Conservation (phyloP, 169 alveolate genomes). For the Plasmodium fragile region DNA sequence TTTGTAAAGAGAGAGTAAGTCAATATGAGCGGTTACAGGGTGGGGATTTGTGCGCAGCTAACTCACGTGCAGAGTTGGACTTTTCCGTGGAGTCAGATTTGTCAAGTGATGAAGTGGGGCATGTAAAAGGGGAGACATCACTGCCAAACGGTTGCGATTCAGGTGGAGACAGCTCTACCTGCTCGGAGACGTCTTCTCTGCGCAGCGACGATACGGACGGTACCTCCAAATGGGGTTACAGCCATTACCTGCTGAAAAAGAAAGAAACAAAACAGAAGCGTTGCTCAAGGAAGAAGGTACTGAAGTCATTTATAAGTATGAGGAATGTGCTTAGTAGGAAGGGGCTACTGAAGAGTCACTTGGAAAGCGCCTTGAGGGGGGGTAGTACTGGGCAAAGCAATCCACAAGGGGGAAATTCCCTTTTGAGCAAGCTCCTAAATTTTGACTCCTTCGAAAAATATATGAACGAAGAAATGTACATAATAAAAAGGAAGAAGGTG, state of each 20-base stretch:
- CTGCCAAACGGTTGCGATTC: not conserved
- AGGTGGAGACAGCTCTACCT: not conserved
- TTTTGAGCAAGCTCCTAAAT: slow-evolving; percentile 6
- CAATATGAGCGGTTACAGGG: not conserved
- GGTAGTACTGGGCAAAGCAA: not conserved
- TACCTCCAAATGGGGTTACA: not conserved
- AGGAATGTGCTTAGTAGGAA: not conserved
- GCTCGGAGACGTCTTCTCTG: not conserved
- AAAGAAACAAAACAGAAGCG: not conserved
- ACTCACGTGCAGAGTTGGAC: not conserved
- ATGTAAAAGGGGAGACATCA: not conserved
- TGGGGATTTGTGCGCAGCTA: not conserved
- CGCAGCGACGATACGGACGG: not conserved
- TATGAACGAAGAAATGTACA: slow-evolving; percentile 11
- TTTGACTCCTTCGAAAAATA: slow-evolving; percentile 8
- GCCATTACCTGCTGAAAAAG: not conserved
- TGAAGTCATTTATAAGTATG: slow-evolving; percentile 11
- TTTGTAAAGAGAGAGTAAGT: slow-evolving; percentile 15
- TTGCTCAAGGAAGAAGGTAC: slow-evolving; percentile 16
- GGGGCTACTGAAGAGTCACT: not conserved
- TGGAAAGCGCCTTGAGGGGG: not conserved
- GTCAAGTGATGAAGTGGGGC: not conserved
- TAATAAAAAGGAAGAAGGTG: not conserved
- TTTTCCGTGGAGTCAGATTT: not conserved
- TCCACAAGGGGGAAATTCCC: not conserved